Base-by-base conservation (phyloP, 169 alveolate genomes). In the Sarcocystis neurona region DNA sequence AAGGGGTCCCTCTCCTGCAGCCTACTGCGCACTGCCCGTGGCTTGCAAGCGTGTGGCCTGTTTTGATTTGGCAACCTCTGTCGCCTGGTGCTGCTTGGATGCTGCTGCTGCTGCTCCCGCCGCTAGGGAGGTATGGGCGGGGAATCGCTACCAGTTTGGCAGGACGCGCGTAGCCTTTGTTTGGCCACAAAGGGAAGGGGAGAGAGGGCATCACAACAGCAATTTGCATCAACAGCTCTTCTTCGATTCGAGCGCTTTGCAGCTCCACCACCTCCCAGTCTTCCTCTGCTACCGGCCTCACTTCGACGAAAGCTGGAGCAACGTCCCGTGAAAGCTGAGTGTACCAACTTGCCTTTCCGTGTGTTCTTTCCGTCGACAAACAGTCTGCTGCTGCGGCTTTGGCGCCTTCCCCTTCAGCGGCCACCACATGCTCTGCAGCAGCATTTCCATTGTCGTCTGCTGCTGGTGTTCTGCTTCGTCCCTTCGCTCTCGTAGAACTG, bases 251-350 rank as follows among this genome's bases (percentile, higher is more conserved):
- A 20, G 34, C 88, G 20, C 88, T 88, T 32, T 87, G 91, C 47
- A 87, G 91, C 84, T 87, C 87, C 63, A 87, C 87, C 12, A 85
- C 87, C n/a, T 87, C 91, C 91, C 91, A 87, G 84, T 87, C 91
- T 50, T 75, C 91, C 30, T 66, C 41, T 47, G 56, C 23, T 34
- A 78, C 74, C 20, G 88, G 88, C 23, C 74, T 56, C 53, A 87
- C 87, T 85, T 87, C 91, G 18, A 87, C 82, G 50, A 10, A 20
- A 18, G 82, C 41, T 39, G 82, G 56, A n/a, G n/a, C n/a, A n/a
- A n/a, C n/a, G n/a, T n/a, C n/a, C n/a, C n/a, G n/a, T n/a, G n/a
- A n/a, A n/a, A n/a, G n/a, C n/a, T n/a, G n/a, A n/a, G n/a, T n/a
- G n/a, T n/a, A n/a, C n/a, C n/a, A n/a, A n/a, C n/a, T n/a, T n/a